phyloP scores from a whole-genome alignment of 192 early-diverging fungal species.

The Coemansia sp. region DNA sequence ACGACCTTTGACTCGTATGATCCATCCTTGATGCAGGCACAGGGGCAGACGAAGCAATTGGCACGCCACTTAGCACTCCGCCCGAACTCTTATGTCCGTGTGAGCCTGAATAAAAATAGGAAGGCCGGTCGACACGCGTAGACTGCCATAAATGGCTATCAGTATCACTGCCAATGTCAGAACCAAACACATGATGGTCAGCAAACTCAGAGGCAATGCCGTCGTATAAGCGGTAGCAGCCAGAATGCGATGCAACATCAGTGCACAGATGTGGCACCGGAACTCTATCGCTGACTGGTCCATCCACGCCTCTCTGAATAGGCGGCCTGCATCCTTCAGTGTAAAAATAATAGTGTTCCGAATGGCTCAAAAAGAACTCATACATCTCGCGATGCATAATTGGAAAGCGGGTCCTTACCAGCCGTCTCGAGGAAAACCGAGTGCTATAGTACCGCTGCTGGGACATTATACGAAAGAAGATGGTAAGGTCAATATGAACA shows the following conservation, averaged over 20 bases:
- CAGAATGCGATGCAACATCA: conserved; percentile 34
- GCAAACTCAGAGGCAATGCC: conserved; percentile 21
- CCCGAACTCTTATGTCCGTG: neutral
- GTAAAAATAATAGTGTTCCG: conserved; percentile 46
- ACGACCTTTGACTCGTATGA: conserved; percentile 4
- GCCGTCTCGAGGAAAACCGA: conserved; percentile 50
- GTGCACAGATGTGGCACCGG: conserved; percentile 21
- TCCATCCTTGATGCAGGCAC: conserved; percentile 31
- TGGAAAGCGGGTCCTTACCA: conserved; percentile 38
- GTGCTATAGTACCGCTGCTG: conserved; percentile 57
- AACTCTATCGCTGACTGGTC: conserved; percentile 10
- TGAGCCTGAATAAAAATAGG: conserved; percentile 14
- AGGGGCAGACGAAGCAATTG: conserved; percentile 45
- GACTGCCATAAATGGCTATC: conserved; percentile 30
- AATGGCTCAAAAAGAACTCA: conserved; percentile 50
- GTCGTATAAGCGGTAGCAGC: conserved; percentile 54
- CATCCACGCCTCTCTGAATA: neutral
- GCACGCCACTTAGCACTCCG: conserved; percentile 2
- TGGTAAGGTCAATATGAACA: conserved; percentile 46
- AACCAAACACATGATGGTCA: conserved; percentile 9
- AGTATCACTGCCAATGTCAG: conserved; percentile 21
- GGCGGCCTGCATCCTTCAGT: conserved; percentile 39
- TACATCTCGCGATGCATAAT: conserved; percentile 48
- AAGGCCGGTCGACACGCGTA: conserved; percentile 5
- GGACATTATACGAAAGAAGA: conserved; percentile 35